Conservation (phyloP, 768 basidiomycete species). For the Jaapia argillacea region DNA sequence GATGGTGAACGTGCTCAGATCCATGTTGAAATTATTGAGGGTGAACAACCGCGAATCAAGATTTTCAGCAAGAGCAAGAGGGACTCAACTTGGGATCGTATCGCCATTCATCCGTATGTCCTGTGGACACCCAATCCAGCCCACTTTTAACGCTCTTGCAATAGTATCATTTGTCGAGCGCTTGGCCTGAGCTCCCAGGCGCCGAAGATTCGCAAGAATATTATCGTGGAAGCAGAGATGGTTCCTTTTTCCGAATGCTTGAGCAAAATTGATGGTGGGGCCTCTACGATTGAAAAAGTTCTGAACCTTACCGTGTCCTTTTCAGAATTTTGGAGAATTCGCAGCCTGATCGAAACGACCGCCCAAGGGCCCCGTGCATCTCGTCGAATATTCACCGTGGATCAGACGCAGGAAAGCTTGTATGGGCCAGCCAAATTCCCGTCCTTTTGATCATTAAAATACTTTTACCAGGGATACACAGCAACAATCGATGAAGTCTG, state of each 20-base stretch:
- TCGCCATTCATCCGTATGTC: slow-evolving; percentile 44
- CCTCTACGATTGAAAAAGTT: background rate
- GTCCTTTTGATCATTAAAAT: too few relatives aligned
- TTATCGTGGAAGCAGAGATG: slow-evolving; percentile 80
- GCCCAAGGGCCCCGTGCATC: slow-evolving; percentile 18
- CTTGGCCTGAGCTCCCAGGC: slow-evolving; percentile 30
- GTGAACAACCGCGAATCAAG: slow-evolving; percentile 40
- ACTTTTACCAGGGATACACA: too few relatives aligned
- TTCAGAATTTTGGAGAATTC: slow-evolving; percentile 71
- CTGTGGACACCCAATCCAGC: background rate
- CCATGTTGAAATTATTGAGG: slow-evolving; percentile 48
- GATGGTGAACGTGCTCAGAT: slow-evolving; percentile 95
- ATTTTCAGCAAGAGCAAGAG: slow-evolving; percentile 87
- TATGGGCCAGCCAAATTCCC: too few relatives aligned
- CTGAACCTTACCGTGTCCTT: background rate
- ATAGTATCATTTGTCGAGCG: slow-evolving; percentile 49
- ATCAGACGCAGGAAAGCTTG: background rate
- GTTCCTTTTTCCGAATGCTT: slow-evolving; percentile 61
- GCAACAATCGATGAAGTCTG: slow-evolving; percentile 34
- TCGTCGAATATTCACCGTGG: background rate
- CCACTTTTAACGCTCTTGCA: background rate
- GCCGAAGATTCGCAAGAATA: slow-evolving; percentile 11
- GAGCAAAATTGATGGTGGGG: slow-evolving; percentile 58
- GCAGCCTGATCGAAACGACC: slow-evolving; percentile 45
- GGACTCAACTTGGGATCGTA: slow-evolving; percentile 71